These are phyloP conservation scores for Eutrema salsugineum DNA, from an alignment of 441 rosid species.

Conservation along the genomic window DNA sequence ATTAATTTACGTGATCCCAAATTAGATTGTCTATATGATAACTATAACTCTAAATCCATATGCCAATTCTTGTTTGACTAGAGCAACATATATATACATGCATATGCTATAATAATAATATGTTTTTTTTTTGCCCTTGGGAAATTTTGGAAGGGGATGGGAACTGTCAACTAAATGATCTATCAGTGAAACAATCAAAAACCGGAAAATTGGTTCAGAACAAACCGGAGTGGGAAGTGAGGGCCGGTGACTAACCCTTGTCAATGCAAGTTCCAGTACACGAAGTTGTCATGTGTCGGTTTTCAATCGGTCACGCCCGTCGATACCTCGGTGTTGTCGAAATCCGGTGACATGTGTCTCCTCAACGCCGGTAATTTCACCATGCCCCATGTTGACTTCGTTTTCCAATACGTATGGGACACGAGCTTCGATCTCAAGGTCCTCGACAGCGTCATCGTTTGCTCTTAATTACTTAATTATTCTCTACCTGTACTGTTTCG, in stretches of 20 bases:
- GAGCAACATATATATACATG: no score
- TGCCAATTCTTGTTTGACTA: no score
- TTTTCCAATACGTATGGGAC: constrained; percentile 14
- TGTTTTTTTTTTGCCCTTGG: background rate
- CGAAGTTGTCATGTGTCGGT: background rate
- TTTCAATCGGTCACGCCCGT: constrained; percentile 12
- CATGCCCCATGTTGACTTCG: background rate
- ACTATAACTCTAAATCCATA: no score
- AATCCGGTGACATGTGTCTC: constrained; percentile 5
- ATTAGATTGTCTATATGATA: no score
- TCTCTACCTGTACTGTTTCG: no score
- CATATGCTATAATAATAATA: no score
- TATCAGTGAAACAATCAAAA: constrained; percentile 8
- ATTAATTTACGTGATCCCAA: no score
- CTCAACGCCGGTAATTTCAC: background rate
- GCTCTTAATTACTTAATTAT: background rate
- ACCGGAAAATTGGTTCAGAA: constrained; percentile 18
- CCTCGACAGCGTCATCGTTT: background rate
- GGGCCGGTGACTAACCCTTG: constrained; percentile 17
- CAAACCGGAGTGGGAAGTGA: constrained; percentile 29
- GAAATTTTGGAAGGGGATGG: constrained; percentile 19
- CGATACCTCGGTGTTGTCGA: background rate
- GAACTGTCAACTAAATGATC: background rate
- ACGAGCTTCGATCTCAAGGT: constrained; percentile 9
- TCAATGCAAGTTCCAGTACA: background rate